Evolutionary conservation across 2,329 filamentous ascomycete species (phyloP).

Genomic region (Fusarium euwallaceae): DNA sequence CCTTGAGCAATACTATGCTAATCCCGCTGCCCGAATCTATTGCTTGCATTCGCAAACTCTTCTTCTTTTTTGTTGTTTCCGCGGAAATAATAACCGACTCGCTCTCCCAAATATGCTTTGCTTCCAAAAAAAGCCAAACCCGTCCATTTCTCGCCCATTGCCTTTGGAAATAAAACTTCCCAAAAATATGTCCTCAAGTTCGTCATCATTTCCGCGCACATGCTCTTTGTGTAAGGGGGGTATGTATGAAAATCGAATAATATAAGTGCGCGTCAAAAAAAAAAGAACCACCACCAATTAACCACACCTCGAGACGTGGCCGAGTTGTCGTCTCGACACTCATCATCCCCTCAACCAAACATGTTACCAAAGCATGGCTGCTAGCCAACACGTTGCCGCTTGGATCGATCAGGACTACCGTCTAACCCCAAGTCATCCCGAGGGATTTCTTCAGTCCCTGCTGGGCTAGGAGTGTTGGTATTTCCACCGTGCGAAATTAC

Average conservation of each 20-base stretch:
- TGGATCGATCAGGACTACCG: conserved; percentile 47
- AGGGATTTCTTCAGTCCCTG: conserved; percentile 64
- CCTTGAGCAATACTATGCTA: not conserved
- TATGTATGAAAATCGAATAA: conserved; percentile 4
- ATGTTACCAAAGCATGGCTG: not conserved
- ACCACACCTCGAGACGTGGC: not conserved
- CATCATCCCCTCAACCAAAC: not conserved
- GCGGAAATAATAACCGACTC: conserved; percentile 2
- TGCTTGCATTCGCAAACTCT: not conserved
- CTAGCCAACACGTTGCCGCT: conserved; percentile 55
- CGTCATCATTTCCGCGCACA: not conserved
- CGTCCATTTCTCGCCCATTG: not conserved
- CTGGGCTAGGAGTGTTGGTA: conserved; percentile 60
- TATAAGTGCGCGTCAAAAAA: conserved; percentile 11
- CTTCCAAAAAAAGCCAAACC: conserved; percentile 10
- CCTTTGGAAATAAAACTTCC: not conserved
- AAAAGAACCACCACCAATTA: not conserved
- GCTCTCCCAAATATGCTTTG: conserved; percentile 10
- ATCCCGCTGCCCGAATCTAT: not conserved
- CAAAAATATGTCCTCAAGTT: not conserved
- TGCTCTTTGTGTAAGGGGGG: not conserved
- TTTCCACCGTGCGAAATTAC: conserved; percentile 12
- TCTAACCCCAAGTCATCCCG: conserved; percentile 56
- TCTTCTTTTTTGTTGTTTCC: conserved; percentile 14
- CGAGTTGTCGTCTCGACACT: not conserved